phyloP scores from a whole-genome alignment of 306 rosid genomes.

The Cucurbita ficifolia region DNA sequence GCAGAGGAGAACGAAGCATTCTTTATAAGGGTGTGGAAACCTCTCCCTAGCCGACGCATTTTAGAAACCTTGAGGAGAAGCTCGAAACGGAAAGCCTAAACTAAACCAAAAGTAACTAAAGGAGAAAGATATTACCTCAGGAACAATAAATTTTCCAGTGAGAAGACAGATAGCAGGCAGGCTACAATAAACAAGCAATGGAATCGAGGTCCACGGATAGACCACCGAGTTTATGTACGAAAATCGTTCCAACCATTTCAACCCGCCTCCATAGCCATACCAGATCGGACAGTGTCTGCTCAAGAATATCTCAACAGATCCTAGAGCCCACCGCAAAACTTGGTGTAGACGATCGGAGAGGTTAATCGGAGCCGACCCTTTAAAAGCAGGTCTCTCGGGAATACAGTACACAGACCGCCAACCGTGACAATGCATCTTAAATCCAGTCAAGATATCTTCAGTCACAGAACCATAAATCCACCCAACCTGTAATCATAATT shows the following conservation, averaged over 20 bases:
- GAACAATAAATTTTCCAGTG: constrained; percentile 84
- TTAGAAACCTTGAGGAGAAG: too few species aligned
- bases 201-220: constrained; percentile 87
- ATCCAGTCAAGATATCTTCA: constrained; percentile 96
- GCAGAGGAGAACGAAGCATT: too few species aligned
- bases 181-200: constrained; percentile 76
- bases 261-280: constrained; percentile 87
- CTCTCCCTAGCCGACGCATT: too few species aligned
- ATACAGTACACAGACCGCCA: constrained; percentile 97
- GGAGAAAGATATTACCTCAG: constrained; percentile 56
- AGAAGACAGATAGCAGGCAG: constrained; percentile 90
- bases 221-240: constrained; percentile 84
- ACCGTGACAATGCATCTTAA: constrained; percentile 99
- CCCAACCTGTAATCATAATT: constrained; percentile 43
- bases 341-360: constrained; percentile 92
- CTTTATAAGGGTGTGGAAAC: too few species aligned
- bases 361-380: constrained; percentile 95
- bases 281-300: constrained; percentile 90
- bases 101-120: not conserved
- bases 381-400: constrained; percentile 80
- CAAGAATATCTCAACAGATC: constrained; percentile 89
- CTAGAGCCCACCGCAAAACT: constrained; percentile 96
- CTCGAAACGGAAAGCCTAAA: too few species aligned
- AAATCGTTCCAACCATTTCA: constrained; percentile 71
- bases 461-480: constrained; percentile 99